Base-by-base conservation (phyloP, 2,329 filamentous ascomycete genomes). In the Chrysosphaeria jannelii region DNA sequence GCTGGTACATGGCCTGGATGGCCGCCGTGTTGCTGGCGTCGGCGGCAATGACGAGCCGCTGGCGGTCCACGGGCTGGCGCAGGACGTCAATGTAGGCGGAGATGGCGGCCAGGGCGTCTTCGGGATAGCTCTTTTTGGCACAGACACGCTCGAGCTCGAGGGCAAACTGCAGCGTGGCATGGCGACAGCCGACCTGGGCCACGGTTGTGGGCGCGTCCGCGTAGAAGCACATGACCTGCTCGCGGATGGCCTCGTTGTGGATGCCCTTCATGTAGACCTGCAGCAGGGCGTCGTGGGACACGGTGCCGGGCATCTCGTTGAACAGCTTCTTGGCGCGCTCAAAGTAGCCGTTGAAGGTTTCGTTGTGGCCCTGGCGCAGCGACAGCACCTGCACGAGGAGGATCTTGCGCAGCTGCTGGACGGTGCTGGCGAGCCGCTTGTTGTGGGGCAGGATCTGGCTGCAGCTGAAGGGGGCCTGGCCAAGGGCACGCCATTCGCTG, bases 91-190 rank as follows among this genome's bases (percentile, higher is more conserved):
- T 39, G 31, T 66, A 66, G 8, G 44, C 37, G 25, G 39, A 38
- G 20, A 65, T 40, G 17, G 43, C 35, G 4, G 36, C 32, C n/a
- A n/a, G n/a, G 10, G 38, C 28, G 20, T 45, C 34, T 1, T 37
- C 24, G 3, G 40, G 35, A 30, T 60, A 66, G 2, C 50, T 25
- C 8, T 44, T 41, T 16, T 50, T 51, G 11, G 47, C 44, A 3
- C 64, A 32, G 3, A 55, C 57, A 27, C 42, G 47, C 31, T 61
- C 51, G 27, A 63, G 56, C 23, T 64, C 55, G 12, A 39, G 35
- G 5, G 51, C 57, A 14, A 67, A 46, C 32, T 65, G 53, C 10
- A 64, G 36, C 23, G 45, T 47, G 35, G 55, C 56, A 37, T 67
- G 61, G 17, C 43, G 44, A 25, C 46, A 46, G 3, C 47, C 44